Evolutionary conservation across 306 rosid species (phyloP).

Genomic region (Lupinus albus): DNA sequence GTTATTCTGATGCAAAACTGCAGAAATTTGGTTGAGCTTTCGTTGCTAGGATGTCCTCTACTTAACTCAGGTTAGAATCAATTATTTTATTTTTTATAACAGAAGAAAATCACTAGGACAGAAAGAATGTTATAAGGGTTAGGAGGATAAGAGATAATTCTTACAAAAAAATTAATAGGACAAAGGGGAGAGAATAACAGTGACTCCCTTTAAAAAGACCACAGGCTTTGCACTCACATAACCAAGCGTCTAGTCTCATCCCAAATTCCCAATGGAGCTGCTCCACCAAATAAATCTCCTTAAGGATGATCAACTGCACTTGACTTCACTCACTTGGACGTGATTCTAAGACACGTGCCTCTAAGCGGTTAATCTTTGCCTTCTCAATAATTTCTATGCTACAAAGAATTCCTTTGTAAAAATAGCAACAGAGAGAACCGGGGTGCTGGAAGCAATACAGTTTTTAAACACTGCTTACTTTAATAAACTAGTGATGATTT

Average conservation of each 20-base stretch:
- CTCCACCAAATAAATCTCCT: neutral
- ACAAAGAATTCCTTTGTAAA: neutral
- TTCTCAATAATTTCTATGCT: conserved; percentile 26
- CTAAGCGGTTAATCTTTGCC: conserved; percentile 28
- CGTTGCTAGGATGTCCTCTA: conserved; percentile 67
- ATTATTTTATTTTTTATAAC: neutral
- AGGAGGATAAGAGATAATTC: neutral
- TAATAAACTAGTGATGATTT: conserved; percentile 24
- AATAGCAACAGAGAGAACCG: neutral
- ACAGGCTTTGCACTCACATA: neutral
- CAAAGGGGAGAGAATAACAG: neutral
- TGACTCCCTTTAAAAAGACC: neutral
- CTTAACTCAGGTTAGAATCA: conserved; percentile 68
- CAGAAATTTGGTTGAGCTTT: conserved; percentile 68
- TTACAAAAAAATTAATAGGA: too few species aligned
- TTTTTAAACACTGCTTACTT: conserved; percentile 1
- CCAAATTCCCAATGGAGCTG: neutral
- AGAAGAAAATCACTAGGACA: neutral
- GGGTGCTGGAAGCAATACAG: neutral
- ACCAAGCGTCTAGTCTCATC: neutral
- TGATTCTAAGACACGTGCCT: conserved; percentile 35
- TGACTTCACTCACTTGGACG: conserved; percentile 29
- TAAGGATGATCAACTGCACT: conserved; percentile 24
- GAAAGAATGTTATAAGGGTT: neutral
- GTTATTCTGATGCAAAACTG: conserved; percentile 61